These are phyloP conservation scores for Balansia obtecta DNA, from an alignment of 2,329 filamentous ascomycete species.

Conservation along the genomic window DNA sequence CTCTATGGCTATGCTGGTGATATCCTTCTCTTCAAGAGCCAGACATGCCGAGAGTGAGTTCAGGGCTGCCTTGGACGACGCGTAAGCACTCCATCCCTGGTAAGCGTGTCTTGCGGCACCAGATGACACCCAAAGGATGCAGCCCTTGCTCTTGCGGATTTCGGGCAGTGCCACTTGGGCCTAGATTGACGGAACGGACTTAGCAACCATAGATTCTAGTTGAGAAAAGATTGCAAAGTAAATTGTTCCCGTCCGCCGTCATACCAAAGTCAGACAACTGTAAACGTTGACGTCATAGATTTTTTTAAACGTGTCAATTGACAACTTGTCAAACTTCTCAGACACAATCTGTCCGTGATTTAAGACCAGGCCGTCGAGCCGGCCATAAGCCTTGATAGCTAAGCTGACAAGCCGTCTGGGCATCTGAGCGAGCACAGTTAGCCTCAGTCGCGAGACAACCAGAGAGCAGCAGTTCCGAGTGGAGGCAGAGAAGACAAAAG, in stretches of 20 bases:
- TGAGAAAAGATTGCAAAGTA: background rate
- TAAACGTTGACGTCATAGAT: slow-evolving; percentile 81
- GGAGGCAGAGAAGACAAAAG: too few species aligned
- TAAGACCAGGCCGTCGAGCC: slow-evolving; percentile 69
- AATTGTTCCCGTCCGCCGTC: slow-evolving; percentile 14
- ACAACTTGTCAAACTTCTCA: slow-evolving; percentile 55
- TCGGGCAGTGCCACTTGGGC: slow-evolving; percentile 57
- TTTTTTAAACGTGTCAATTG: slow-evolving; percentile 61
- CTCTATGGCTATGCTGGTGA: slow-evolving; percentile 59
- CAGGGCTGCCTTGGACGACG: slow-evolving; percentile 69
- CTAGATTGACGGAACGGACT: slow-evolving; percentile 31
- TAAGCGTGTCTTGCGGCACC: slow-evolving; percentile 60
- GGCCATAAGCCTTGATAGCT: slow-evolving; percentile 55
- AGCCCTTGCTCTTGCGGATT: slow-evolving; percentile 55
- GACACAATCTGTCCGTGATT: slow-evolving; percentile 81
- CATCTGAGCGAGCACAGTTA: slow-evolving; percentile 24
- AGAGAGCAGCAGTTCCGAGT: too few species aligned
- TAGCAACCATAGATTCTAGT: background rate
- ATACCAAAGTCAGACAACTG: slow-evolving; percentile 65
- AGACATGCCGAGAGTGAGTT: slow-evolving; percentile 69
- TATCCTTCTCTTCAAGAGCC: slow-evolving; percentile 61
- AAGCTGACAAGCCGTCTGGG: slow-evolving; percentile 50
- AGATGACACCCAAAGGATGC: slow-evolving; percentile 67
- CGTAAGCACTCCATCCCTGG: slow-evolving; percentile 67
- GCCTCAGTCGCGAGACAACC: background rate